Base-by-base conservation (phyloP, 2,329 filamentous ascomycete species). In the Trichoderma sp. region DNA sequence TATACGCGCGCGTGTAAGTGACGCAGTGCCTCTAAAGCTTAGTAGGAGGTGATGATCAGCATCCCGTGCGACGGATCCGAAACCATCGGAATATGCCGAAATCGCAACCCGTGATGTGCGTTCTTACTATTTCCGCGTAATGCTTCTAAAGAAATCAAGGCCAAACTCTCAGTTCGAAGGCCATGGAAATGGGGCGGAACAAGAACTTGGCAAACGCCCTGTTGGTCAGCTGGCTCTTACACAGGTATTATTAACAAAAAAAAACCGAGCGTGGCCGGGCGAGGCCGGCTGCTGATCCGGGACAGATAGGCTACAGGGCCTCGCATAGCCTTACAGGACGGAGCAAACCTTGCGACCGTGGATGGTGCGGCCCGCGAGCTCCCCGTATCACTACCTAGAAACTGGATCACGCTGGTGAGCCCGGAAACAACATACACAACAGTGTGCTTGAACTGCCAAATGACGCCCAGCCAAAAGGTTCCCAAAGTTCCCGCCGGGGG, bases 381-480 rank as follows among this genome's bases (percentile, higher is more conserved):
- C 1, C 43, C n/a, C 43, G 9, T 47, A 50, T 43, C 15, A 43
- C 36, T 15, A 8, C 36, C 15, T 15, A 15, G 13, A 6, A 4
- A 20, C n/a, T 20, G 47, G 11, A 50, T 1, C 17, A n/a, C n/a
- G n/a, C 43, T 47, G 43, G n/a, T 17, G 43, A 47, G 43, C n/a
- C 47, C 47, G 47, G 47, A 23, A 20, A 43, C 36, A 17, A 43
- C 36, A 43, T 3, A 8, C 3, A 26, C 26, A 17, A n/a, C 39
- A 43, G n/a, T 12, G n/a, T 6, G 47, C 17, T 32, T 66, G 17
- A 20, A 50, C 43, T 50, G 63, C 47, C 64, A 43, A 67, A 58
- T 67, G 50, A 50, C 34, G 64, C 32, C 36, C 39, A 50, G 66
- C 39, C 12, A 68, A 68, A 68, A 68, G 66, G 66, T 68, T 68